These are phyloP conservation scores for Metschnikowia lachancei DNA, from an alignment of 805 yeast species.

Conservation along the genomic window DNA sequence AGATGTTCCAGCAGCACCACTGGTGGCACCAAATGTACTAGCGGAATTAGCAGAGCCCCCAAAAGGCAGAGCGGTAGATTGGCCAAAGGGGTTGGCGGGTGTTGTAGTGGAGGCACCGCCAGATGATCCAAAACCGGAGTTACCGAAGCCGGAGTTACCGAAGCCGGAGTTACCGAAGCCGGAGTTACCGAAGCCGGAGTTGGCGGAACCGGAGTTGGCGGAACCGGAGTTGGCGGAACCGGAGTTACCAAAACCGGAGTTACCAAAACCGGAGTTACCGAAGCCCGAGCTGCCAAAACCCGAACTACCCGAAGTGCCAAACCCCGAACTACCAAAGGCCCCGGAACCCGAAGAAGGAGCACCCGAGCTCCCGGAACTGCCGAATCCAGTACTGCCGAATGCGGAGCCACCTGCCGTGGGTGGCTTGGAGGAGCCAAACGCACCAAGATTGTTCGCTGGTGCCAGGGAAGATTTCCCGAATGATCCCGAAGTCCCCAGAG, in stretches of 20 bases:
- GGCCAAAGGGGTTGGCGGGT: neutral
- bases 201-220: too few relatives aligned
- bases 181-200: too few relatives aligned
- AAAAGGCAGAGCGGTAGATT: conserved; percentile 6
- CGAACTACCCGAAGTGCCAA: neutral
- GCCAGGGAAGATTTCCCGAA: conserved; percentile 2
- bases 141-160: neutral
- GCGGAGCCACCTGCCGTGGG: neutral
- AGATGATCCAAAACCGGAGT: neutral
- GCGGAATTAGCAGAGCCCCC: conserved; percentile 4
- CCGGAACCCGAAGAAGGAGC: neutral
- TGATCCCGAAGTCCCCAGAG: conserved; percentile 8
- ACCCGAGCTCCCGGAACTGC: neutral
- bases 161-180: neutral
- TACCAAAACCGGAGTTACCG: neutral
- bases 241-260: neutral
- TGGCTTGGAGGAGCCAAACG: conserved; percentile 2
- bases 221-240: neutral
- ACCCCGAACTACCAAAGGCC: neutral
- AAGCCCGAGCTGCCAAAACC: neutral
- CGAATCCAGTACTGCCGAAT: conserved; percentile 8
- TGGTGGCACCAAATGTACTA: neutral
- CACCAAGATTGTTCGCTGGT: neutral
- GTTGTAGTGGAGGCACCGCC: neutral
- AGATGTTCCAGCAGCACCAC: neutral